Conservation (phyloP, 768 basidiomycete species). For the Collybia sordida region DNA sequence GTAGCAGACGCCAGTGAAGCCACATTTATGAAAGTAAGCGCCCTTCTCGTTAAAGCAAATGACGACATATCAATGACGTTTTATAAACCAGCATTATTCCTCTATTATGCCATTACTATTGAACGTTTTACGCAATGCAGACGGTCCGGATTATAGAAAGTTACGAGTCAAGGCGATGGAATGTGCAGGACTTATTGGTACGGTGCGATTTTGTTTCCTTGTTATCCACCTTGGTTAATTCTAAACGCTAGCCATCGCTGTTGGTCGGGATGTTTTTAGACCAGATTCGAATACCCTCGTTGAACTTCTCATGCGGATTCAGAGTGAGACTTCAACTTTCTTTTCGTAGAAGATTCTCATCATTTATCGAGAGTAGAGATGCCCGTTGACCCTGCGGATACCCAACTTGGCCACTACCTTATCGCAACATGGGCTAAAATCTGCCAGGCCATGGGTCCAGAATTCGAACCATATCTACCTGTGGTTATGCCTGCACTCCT, state of each 20-base stretch:
- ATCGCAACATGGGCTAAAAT: slow-evolving; percentile 90
- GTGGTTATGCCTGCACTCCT: slow-evolving; percentile 82
- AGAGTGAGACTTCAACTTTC: slow-evolving; percentile 44
- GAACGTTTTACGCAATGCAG: slow-evolving; percentile 72
- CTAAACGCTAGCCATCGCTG: slow-evolving; percentile 67
- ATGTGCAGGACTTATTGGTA: slow-evolving; percentile 84
- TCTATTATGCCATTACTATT: slow-evolving; percentile 81
- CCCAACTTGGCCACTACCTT: slow-evolving; percentile 70
- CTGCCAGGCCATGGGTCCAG: slow-evolving; percentile 79
- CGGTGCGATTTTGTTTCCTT: slow-evolving; percentile 16
- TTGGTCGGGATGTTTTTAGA: slow-evolving; percentile 77
- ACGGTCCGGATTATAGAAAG: slow-evolving; percentile 62
- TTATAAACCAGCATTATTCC: slow-evolving; percentile 57
- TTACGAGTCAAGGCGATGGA: slow-evolving; percentile 87
- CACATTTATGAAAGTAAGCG: slow-evolving; percentile 68
- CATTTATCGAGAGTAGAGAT: slow-evolving; percentile 41
- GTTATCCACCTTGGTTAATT: background rate
- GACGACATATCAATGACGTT: background rate
- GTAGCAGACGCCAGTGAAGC: slow-evolving; percentile 83
- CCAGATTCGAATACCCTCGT: slow-evolving; percentile 73
- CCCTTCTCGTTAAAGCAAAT: background rate
- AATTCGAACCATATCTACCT: slow-evolving; percentile 86
- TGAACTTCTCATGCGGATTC: slow-evolving; percentile 72
- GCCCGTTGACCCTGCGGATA: slow-evolving; percentile 69
- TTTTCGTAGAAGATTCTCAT: background rate